Base-by-base conservation (phyloP, 2,329 filamentous ascomycete genomes). In the Paecilomyces dactylethromorphus region DNA sequence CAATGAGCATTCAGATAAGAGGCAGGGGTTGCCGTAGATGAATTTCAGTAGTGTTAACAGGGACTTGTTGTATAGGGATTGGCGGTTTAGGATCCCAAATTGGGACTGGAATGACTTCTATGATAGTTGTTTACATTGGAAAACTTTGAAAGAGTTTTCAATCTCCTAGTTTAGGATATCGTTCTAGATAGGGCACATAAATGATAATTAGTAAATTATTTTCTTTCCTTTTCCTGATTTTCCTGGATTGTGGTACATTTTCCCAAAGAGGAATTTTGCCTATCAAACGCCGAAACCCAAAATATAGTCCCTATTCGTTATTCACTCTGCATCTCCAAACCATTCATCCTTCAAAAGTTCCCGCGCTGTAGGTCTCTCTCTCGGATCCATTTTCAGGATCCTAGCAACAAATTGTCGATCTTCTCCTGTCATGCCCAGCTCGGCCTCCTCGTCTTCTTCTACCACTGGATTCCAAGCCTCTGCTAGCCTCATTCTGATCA, bases 1-100 rank as follows among this genome's bases (percentile, higher is more conserved):
- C 59, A 81, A 80, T 66, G 69, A 72, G 62, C 60, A 58, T 50
- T 69, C 61, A 8, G 65, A 66, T 52, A 63, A 63, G 39, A 65
- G 68, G 55, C 63, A 65, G 56, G 70, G 70, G n/a, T 65, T 73
- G 57, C 69, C 65, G 13, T 68, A 52, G 50, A 10, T 5, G 8
- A 7, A n/a, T 39, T 18, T 6, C n/a, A n/a, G 13, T 18, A 29
- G 15, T 39, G 5, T 39, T 15, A 15, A 4, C 13, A 29, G 26
- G 7, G 4, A 29, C 1, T 13, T 13, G 3, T 39, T n/a, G 13
- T 39, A 35, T 35, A 45, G 15, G 15, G 39, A 10, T 18, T 45
- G 2, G 35, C 18, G 1, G 5, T 45, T 21, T 10, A 45, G 18
- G 15, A 5, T n/a, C 18, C 26, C 26, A 29, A 5, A 29, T 29